Evolutionary conservation across 2,329 filamentous ascomycete species (phyloP), one percentile per base, ranked within the genome.

Genomic region (Neofusicoccum cordaticola): DNA sequence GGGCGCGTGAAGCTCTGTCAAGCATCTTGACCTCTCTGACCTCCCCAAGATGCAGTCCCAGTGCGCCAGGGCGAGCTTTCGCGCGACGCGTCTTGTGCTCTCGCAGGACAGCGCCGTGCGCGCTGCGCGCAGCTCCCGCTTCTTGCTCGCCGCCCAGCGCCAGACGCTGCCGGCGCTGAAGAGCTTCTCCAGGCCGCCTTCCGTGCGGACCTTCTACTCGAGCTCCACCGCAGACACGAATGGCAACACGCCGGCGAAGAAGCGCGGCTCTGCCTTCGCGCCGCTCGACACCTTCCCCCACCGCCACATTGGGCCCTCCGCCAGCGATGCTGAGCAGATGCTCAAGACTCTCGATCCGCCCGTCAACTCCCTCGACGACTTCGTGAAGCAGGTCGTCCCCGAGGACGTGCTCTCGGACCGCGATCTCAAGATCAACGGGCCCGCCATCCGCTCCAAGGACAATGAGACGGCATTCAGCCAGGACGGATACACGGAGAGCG

Each of bases 281-380:
- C 76, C 77, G 42, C 80, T 86, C 65, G 86, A 89, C 73, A 86
- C 86, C 45, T 96, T 97, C 73, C 84, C 90, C 63, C 85, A 90
- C 65, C 88, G 94, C 56, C 94, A 97, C 79, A 96, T 97, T 79
- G 93, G 93, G 0, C 93, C 93, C 3, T 88, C 89, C 60, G 83
- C 88, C 39, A 80, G 83, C 50, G 88, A 91, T 63, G 85, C 88
- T 1, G 81, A 88, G 69, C 82, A 88, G 72, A 97, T 98, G 94
- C 87, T 97, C 66, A 86, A 88, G 71, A 84, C 85, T 1, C 83
- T 98, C 45, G 88, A 92, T 66, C 91, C 92, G 17, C 90, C 91
- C 0, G 89, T 83, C 9, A 81, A 84, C 66, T 88, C 84, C 51
- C 78, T 98, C 65, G 92, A 97, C 68, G 88, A 91, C 34, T 97